These are phyloP conservation scores for Diutina rugosa DNA, from an alignment of 1,139 yeast genomes.

Conservation along the genomic window DNA sequence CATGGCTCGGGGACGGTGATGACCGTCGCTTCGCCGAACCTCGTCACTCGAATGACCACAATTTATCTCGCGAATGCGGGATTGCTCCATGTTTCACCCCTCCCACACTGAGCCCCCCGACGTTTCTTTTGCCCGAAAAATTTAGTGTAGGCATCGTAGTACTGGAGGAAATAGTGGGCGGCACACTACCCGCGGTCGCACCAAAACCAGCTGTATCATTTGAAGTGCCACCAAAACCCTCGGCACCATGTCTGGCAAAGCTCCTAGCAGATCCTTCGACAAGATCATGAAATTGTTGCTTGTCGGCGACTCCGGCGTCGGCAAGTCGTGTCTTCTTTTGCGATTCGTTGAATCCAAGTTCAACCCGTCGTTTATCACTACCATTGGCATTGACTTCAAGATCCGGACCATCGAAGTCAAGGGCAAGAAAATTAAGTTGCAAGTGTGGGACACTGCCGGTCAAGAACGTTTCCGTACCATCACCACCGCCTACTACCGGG, in stretches of 20 bases:
- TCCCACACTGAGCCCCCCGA: background rate
- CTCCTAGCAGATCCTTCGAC: slow-evolving; percentile 75
- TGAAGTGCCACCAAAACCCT: background rate
- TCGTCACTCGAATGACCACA: background rate
- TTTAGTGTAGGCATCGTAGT: background rate
- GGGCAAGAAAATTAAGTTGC: slow-evolving; percentile 85
- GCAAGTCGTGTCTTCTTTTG: slow-evolving; percentile 86
- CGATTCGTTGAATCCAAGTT: slow-evolving; percentile 96
- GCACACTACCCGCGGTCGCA: background rate
- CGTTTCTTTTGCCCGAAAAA: background rate
- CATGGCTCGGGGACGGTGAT: background rate
- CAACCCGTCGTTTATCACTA: slow-evolving; percentile 91
- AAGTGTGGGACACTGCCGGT: slow-evolving; percentile 99
- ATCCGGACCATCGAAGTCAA: slow-evolving; percentile 92
- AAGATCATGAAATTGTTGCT: slow-evolving; percentile 86
- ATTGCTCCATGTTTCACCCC: background rate
- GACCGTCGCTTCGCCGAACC: background rate
- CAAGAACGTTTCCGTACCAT: slow-evolving; percentile 97
- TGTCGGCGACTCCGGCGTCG: slow-evolving; percentile 94
- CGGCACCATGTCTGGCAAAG: slow-evolving; percentile 37
- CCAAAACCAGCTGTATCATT: background rate
- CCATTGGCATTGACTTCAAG: slow-evolving; percentile 96
- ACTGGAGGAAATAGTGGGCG: background rate
- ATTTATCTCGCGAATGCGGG: background rate
- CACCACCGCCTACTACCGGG: slow-evolving; percentile 96